Percentiles rank a stretch among this genome's conserved stretches.
phyloP scores from a whole-genome alignment of 2,329 filamentous ascomycete genomes.

The Scedosporium boydii region DNA sequence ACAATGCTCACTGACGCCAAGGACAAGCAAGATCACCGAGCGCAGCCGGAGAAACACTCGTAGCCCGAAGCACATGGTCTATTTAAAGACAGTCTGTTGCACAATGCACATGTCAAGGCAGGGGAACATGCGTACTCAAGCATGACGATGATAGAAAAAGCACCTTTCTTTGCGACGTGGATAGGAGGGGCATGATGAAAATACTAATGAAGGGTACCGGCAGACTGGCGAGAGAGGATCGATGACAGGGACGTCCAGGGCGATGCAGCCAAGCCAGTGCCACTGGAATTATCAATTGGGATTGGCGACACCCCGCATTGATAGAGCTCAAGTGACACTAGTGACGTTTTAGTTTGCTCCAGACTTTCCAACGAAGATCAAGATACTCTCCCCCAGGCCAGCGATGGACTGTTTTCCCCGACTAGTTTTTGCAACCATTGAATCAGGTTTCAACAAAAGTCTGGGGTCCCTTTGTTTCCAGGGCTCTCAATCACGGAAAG shows the following conservation, averaged over 20 bases:
- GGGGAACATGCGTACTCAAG: no score
- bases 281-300: not conserved
- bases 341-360: no score
- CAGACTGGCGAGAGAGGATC: not conserved
- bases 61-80: not conserved
- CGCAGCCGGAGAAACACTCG: not conserved
- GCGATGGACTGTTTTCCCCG: no score
- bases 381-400: no score
- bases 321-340: no score
- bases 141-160: not conserved
- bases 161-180: not conserved
- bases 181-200: not conserved
- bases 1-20: not conserved
- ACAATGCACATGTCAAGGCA: no score
- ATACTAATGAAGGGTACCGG: not conserved
- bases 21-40: not conserved
- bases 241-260: not conserved
- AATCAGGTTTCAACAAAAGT: not conserved
- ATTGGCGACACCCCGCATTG: not conserved
- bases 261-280: not conserved
- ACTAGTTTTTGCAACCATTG: no score
- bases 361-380: no score
- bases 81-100: not conserved
- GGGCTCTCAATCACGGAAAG: not conserved
- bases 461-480: not conserved